These are phyloP conservation scores for Lentinula lateritia DNA, from an alignment of 768 basidiomycete species.

Conservation along the genomic window DNA sequence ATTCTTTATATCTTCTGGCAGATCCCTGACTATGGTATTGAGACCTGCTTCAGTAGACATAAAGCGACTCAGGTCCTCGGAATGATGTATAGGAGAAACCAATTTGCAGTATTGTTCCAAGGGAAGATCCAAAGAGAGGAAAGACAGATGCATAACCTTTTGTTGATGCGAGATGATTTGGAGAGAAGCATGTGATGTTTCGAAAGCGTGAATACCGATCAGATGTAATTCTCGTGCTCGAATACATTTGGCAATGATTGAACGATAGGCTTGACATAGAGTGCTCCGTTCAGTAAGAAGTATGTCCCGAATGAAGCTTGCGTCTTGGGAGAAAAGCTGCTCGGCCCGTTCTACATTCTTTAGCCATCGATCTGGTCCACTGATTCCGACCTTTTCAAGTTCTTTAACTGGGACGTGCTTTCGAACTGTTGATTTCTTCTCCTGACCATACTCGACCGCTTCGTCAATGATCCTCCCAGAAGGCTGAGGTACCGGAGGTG, in stretches of 20 bases:
- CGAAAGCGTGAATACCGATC: slow-evolving; percentile 42
- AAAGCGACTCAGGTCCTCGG: slow-evolving; percentile 50
- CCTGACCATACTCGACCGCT: slow-evolving; percentile 50
- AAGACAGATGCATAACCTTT: slow-evolving; percentile 53
- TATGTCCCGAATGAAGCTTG: slow-evolving; percentile 49
- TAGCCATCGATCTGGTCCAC: slow-evolving; percentile 36
- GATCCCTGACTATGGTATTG: slow-evolving; percentile 42
- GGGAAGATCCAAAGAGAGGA: slow-evolving; percentile 61
- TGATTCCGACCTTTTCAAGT: slow-evolving; percentile 36
- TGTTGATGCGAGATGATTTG: slow-evolving; percentile 47
- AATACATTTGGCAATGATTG: slow-evolving; percentile 58
- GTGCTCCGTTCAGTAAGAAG: slow-evolving; percentile 68
- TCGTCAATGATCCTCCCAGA: slow-evolving; percentile 49
- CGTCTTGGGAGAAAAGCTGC: slow-evolving; percentile 51
- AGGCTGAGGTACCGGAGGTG: slow-evolving; percentile 27
- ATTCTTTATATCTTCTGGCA: slow-evolving; percentile 45
- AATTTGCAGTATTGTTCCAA: slow-evolving; percentile 61
- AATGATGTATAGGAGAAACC: slow-evolving; percentile 50
- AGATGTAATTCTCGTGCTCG: slow-evolving; percentile 65
- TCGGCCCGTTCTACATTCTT: slow-evolving; percentile 39
- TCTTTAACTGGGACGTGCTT: slow-evolving; percentile 37
- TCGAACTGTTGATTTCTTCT: slow-evolving; percentile 18
- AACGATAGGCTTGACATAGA: slow-evolving; percentile 71
- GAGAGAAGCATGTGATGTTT: slow-evolving; percentile 27
- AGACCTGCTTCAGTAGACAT: slow-evolving; percentile 44